phyloP scores from a whole-genome alignment of 2,329 filamentous ascomycete genomes.

The Cladorrhinum sp. region DNA sequence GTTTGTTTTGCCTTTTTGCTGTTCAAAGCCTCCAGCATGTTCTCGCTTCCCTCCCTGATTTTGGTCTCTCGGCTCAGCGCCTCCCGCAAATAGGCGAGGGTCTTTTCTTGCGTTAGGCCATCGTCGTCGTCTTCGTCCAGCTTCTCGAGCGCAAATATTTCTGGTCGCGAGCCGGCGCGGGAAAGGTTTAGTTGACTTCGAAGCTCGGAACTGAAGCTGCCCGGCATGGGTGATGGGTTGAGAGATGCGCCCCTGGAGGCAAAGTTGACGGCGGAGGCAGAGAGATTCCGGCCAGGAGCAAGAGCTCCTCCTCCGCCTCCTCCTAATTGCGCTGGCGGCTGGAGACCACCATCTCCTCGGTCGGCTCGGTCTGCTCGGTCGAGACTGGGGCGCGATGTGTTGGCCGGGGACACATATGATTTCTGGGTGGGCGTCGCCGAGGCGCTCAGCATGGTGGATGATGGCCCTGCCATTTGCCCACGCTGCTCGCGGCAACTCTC shows the following conservation, averaged over 20 bases:
- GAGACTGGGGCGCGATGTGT: conserved; percentile 44
- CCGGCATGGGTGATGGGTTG: conserved; percentile 67
- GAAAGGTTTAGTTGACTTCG: conserved; percentile 68
- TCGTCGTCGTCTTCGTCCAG: conserved; percentile 50
- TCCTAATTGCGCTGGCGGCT: conserved; percentile 32
- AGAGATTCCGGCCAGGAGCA: conserved; percentile 44
- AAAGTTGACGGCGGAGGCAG: conserved; percentile 58
- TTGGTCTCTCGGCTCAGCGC: conserved; percentile 93
- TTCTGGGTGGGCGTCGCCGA: conserved; percentile 55
- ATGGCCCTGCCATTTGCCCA: conserved; percentile 36
- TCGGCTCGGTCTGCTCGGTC: conserved; percentile 35
- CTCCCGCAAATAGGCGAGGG: conserved; percentile 73
- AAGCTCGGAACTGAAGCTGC: conserved; percentile 87
- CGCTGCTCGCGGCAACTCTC: conserved; percentile 26
- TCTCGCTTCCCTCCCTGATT: conserved; percentile 97
- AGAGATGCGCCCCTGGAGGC: conserved; percentile 66
- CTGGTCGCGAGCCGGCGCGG: conserved; percentile 59
- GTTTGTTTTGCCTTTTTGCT: conserved; percentile 94
- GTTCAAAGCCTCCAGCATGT: conserved; percentile 92
- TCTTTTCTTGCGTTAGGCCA: conserved; percentile 61
- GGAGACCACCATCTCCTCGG: conserved; percentile 44
- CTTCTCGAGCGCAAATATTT: conserved; percentile 51
- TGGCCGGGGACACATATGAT: conserved; percentile 44
- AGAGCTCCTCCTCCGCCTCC: not conserved
- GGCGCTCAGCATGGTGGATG: conserved; percentile 48